Evolutionary conservation across 768 basidiomycete species (phyloP).

Genomic region (Agrocybe chaxingu): DNA sequence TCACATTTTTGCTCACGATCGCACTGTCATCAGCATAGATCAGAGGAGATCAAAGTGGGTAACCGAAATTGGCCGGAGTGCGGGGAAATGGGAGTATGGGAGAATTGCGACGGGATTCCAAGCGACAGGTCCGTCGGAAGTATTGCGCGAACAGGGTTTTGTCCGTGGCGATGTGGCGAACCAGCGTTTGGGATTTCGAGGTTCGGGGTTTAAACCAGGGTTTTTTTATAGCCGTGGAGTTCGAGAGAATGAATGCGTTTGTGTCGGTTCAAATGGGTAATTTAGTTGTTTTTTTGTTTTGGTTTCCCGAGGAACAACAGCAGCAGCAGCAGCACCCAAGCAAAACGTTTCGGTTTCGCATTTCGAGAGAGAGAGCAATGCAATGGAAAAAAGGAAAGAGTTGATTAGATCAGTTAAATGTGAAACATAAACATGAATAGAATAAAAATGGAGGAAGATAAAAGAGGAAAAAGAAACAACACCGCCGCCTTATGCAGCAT

Average conservation of each 20-base stretch:
- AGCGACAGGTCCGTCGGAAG: too few relatives aligned
- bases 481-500: not conserved
- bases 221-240: not conserved
- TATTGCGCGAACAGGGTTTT: not conserved
- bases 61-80: too few relatives aligned
- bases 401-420: slow-evolving; percentile 13
- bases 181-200: too few relatives aligned
- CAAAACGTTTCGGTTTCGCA: slow-evolving; percentile 10
- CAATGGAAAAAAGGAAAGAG: slow-evolving; percentile 11
- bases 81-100: too few relatives aligned
- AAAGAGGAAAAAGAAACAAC: slow-evolving; percentile 11
- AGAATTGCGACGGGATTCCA: too few relatives aligned
- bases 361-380: slow-evolving; percentile 14
- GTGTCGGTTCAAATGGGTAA: too few relatives aligned
- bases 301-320: not conserved
- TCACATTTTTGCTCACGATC: slow-evolving; percentile 69
- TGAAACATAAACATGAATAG: slow-evolving; percentile 1
- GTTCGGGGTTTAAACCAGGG: too few relatives aligned
- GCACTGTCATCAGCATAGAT: slow-evolving; percentile 34
- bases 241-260: not conserved
- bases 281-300: not conserved
- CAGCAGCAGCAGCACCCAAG: not conserved
- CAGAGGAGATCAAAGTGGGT: too few relatives aligned
- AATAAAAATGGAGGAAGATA: slow-evolving; percentile 9
- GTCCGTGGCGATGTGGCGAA: too few relatives aligned